Evolutionary conservation across 225 moss, liverwort and hornwort species (phyloP), one percentile per base, ranked within the genome.

Genomic region (Takakia lepidozioides): DNA sequence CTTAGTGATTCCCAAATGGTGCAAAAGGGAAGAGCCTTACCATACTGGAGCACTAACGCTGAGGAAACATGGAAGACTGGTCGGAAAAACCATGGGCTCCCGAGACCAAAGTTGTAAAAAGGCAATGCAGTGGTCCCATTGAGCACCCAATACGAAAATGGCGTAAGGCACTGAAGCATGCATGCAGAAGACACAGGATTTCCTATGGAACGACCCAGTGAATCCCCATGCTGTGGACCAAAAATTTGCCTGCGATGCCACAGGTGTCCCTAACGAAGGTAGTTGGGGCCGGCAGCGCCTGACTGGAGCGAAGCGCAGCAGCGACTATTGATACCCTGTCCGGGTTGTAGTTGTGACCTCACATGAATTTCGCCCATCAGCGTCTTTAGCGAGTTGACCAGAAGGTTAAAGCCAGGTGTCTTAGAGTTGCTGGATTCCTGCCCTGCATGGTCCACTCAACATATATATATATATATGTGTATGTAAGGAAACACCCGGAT

Each of bases 251-350:
- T 19, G 82, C 82, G 16, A 90, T 1, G 13, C 95, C 90, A 52
- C 90, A 95, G 5, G 87, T 52, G 16, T 74, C 84, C 14, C 84
- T 72, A 45, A 95, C 66, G 15, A 95, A 15, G 32, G 90, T 66
- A 16, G 87, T 73, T 29, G 90, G 84, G 16, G 84, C 75, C 10
- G 95, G 90, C 95, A 95, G 90, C 2, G 90, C 78, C 56, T 84
- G 90, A 43, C 90, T 95, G 55, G 72, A 81, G 64, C 70, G 60
- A 36, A 95, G 66, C 4, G 71, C 5, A 2, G 82, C 70, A 13
- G 89, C 72, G 25, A 95, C 72, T 36, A 82, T 25, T 1, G 74
- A 71, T 55, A 95, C 77, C 17, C 80, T 54, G 15, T 70, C 60
- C 29, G 87, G 59, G 25, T 73, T 29, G 74, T 84, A 51, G 86